Evolutionary conservation across 331 rosid genomes (phyloP), one percentile per base, ranked within the genome.

Genomic region (Stylosanthes scabra): DNA sequence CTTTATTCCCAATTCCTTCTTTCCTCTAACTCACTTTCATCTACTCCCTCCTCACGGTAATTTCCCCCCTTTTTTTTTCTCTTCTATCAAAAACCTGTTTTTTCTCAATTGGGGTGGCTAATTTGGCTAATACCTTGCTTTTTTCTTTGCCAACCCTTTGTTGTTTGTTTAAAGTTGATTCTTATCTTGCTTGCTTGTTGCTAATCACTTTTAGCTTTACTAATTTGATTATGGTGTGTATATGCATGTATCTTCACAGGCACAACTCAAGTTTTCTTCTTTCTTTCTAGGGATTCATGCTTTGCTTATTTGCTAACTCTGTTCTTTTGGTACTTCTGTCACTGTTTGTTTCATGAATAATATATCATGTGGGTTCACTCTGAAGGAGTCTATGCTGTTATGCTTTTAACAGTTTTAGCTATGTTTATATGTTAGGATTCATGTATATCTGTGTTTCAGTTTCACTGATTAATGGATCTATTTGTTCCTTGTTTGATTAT

Each of bases 161-260:
- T 66, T 6, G 25, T 58, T 58, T 12, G 2, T 44, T 9, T 28
- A 13, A 63, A 37, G n/a, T 14, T 68, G 31, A 45, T 65, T 66
- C 61, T 59, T 71, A 42, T 16, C 51, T 68, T 60, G 70, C 51
- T 68, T 60, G 70, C 41, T 77, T 12, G 72, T 71, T 78, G 37
- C 31, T 47, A 46, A 2, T 29, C 61, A 42, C 75, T 75, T 63
- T 45, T 47, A 9, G 50, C 66, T 66, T 72, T 59, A 12, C 79
- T 63, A 68, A 66, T 77, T 15, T 81, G 78, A 71, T 81, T 68
- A 66, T 44, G 78, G 68, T 78, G 51, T 86, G 80, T 88, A 81
- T 78, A 56, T 86, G 80, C 89, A 81, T 83, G 86, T 76, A 61
- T 60, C 29, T 74, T 1, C 74, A 58, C 52, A 20, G 13, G 1